Percentiles rank a stretch among this genome's conserved stretches.
Conservation (phyloP, 2,329 filamentous ascomycete species). For the Talaromyces sp. region DNA sequence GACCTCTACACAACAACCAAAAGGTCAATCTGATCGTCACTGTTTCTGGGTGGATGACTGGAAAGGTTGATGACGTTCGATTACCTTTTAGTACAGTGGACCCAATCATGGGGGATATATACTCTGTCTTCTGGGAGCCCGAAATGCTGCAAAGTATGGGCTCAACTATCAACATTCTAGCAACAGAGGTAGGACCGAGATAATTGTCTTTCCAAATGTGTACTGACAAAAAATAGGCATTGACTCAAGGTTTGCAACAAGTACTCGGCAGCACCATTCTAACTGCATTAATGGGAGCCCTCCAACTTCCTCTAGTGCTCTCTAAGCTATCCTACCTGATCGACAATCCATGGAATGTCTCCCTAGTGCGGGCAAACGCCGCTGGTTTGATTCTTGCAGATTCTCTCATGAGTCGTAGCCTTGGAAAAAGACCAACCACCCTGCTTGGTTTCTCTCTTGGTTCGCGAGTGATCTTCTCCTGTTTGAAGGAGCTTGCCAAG, state of each 20-base stretch:
- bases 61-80: conserved; percentile 93
- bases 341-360: conserved; percentile 98
- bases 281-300: conserved; percentile 81
- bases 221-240: conserved; percentile 53
- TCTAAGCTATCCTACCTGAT: conserved; percentile 95
- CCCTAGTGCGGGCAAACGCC: conserved; percentile 79
- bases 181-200: conserved; percentile 71
- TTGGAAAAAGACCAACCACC: conserved; percentile 86
- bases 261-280: conserved; percentile 86
- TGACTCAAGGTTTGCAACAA: conserved; percentile 95
- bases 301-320: conserved; percentile 86
- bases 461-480: conserved; percentile 86
- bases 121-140: conserved; percentile 95
- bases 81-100: conserved; percentile 94
- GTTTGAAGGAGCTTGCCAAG: conserved; percentile 76
- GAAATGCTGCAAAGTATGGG: conserved; percentile 98
- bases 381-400: conserved; percentile 91
- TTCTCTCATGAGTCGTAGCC: conserved; percentile 83
- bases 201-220: neutral
- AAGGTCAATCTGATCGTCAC: conserved; percentile 93
- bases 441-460: conserved; percentile 93
- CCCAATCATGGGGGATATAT: conserved; percentile 96
- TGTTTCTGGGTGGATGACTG: conserved; percentile 96
- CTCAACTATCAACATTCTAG: conserved; percentile 96
- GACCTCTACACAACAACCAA: conserved; percentile 96